Evolutionary conservation across 495 filamentous ascomycete species (phyloP), one percentile per base, ranked within the genome.

Genomic region (Jackrogersella multiformis): DNA sequence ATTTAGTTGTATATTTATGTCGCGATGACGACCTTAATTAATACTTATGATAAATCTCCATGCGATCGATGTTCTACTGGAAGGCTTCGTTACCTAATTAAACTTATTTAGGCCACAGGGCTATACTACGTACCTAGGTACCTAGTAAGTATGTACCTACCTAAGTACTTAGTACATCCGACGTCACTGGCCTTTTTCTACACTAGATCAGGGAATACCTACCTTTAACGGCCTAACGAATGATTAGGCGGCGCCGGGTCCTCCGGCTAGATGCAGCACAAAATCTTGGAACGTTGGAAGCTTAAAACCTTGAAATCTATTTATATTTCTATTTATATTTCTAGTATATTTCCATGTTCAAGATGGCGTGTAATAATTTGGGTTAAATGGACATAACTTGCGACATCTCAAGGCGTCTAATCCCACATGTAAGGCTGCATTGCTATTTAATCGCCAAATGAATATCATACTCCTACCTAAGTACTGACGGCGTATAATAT

Each of bases 401-500:
- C 30, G 32, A 61, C 35, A 34, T 36, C 20, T 12, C 5, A 52
- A 39, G 52, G 59, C 51, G 49, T 54, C 23, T 61, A 67, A 36
- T 59, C 30, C 9, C 26, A 26, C 8, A 58, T 48, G 6, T 21
- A 20, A 35, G 39, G 21, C 24, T 57, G 9, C 2, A 15, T 36
- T 53, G 18, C 13, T 16, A 45, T 53, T 28, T 32, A 52, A 20
- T 52, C 30, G 35, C 15, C 13, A 61, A 20, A 12, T 23, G 49
- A 20, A 16, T 38, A 48, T 51, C 35, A 51, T 51, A 34, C 34
- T 52, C 24, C 32, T 16, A 51, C 56, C 52, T n/a, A n/a, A n/a
- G n/a, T n/a, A n/a, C n/a, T 26, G 41, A 65, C 45, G 61, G 54
- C 35, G 60, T 69, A 44, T 52, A 49, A 51, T 20, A 41, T 58